Evolutionary conservation across 352 stramenopile species (phyloP), one percentile per base, ranked within the genome.

Genomic region (Phytophthora pini): DNA sequence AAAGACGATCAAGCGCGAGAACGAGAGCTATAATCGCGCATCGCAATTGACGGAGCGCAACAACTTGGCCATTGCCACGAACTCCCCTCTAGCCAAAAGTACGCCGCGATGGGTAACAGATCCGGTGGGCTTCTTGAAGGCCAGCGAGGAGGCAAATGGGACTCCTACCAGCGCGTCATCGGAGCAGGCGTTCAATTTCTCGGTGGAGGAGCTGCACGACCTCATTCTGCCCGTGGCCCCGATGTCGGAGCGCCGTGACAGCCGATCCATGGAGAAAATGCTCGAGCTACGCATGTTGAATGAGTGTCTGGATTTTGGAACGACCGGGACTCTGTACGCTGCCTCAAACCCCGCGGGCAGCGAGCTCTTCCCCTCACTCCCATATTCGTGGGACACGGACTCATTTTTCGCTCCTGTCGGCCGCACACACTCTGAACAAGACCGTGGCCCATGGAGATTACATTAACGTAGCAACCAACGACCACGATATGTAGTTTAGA

Each of bases 251-350:
- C 61, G 61, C 27, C 52, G 65, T 12, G 61, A 76, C 15, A 55
- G 5, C 17, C 59, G 60, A 26, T 58, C 60, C 24, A 49, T 59
- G 39, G 60, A 73, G 40, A 77, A 72, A 60, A 40, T 72, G n/a
- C 60, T 77, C 13, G 68, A 79, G 57, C 17, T 79, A 36, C 57
- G 65, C 48, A 75, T 75, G 65, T 39, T 74, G 13, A 77, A 77
- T 44, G 65, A 77, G 47, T 77, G 66, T 24, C 36, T 79, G 27
- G 71, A 79, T 41, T 49, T 76, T 8, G 71, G 67, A 27, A 40
- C 53, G 1, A 40, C 45, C 6, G 34, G 50, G 26, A 56, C 43
- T 20, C 46, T 72, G 17, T 62, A 63, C 34, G 24, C 59, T 1
- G 49, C 57, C 20, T 55, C 58, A 41, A 72, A 44, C 13, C 46